Percentiles rank a stretch among this genome's conserved stretches.
Evolutionary conservation across 2,329 filamentous ascomycete species (phyloP).

Genomic region (Venturia effusa): DNA sequence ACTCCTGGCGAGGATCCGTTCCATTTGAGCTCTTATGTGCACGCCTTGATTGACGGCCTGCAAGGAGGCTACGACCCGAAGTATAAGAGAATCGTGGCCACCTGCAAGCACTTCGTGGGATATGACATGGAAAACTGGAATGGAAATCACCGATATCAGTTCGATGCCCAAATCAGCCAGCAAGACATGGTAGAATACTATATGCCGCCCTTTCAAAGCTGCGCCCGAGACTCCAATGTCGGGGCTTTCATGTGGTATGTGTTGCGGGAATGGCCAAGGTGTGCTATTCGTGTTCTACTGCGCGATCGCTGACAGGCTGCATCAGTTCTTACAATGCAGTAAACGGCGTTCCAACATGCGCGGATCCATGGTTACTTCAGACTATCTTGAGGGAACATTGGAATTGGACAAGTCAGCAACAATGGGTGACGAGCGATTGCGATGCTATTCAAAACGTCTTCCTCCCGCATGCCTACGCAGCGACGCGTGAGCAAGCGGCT

Average conservation of each 20-base stretch:
- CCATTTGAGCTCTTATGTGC: conserved; percentile 40
- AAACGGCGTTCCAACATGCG: conserved; percentile 56
- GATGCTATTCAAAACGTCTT: conserved; percentile 51
- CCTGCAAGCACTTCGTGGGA: conserved; percentile 35
- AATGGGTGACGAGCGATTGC: conserved; percentile 57
- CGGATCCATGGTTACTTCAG: conserved; percentile 50
- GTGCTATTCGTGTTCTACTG: too few species aligned
- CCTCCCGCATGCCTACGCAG: conserved; percentile 34
- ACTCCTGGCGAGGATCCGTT: conserved; percentile 49
- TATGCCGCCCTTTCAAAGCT: conserved; percentile 50
- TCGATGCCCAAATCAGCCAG: conserved; percentile 44
- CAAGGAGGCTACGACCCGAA: conserved; percentile 26
- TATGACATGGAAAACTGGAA: conserved; percentile 23
- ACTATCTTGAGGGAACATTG: conserved; percentile 55
- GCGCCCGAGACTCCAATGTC: conserved; percentile 33
- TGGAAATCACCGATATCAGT: conserved; percentile 32
- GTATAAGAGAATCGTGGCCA: conserved; percentile 31
- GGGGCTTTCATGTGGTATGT: conserved; percentile 37
- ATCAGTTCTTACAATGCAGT: conserved; percentile 42
- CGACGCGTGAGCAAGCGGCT: conserved; percentile 34
- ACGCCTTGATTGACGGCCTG: conserved; percentile 43
- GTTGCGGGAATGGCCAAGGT: background rate
- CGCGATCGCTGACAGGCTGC: too few species aligned
- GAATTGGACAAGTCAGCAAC: conserved; percentile 49
- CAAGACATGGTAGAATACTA: conserved; percentile 58